Percentiles rank a stretch among this genome's conserved stretches.
These are phyloP conservation scores for Cytospora schulzeri DNA, from an alignment of 2,329 filamentous ascomycete genomes.

Conservation along the genomic window DNA sequence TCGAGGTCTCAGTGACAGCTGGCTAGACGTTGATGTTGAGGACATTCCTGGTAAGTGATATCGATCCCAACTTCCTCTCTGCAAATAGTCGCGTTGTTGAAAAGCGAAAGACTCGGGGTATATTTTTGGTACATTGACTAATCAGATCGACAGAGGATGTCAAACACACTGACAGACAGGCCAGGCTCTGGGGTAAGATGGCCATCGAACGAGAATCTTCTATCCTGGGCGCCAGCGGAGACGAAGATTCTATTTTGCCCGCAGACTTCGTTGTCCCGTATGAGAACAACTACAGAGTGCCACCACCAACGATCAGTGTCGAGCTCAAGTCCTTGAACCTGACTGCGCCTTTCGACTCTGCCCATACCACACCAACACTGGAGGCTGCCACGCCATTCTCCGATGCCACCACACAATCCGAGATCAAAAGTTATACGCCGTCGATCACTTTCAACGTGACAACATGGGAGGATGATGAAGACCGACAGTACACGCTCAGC, in stretches of 20 bases:
- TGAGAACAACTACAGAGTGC: conserved; percentile 54
- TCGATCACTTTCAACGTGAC: conserved; percentile 45
- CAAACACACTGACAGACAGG: conserved; percentile 54
- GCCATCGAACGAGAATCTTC: conserved; percentile 61
- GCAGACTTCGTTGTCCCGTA: conserved; percentile 65
- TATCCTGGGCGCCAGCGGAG: conserved; percentile 57
- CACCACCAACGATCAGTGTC: conserved; percentile 51
- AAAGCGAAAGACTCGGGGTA: not conserved
- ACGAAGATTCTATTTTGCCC: conserved; percentile 56
- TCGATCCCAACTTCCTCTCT: no score
- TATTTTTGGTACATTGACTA: not conserved
- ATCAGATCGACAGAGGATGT: conserved; percentile 46
- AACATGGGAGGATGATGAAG: conserved; percentile 44
- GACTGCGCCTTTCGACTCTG: conserved; percentile 45
- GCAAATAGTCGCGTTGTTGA: not conserved
- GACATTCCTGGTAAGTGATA: conserved; percentile 50
- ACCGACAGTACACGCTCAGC: conserved; percentile 44
- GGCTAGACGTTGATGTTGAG: conserved; percentile 60
- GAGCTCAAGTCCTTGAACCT: conserved; percentile 56
- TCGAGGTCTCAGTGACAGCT: conserved; percentile 53
- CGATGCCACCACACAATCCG: conserved; percentile 36
- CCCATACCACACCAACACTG: conserved; percentile 47
- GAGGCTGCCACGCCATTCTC: conserved; percentile 42
- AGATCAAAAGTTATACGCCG: conserved; percentile 44
- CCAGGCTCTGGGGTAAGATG: conserved; percentile 63